Evolutionary conservation across 75 land plant genomes (phyloP).

Genomic region (Cupressus sempervirens): DNA sequence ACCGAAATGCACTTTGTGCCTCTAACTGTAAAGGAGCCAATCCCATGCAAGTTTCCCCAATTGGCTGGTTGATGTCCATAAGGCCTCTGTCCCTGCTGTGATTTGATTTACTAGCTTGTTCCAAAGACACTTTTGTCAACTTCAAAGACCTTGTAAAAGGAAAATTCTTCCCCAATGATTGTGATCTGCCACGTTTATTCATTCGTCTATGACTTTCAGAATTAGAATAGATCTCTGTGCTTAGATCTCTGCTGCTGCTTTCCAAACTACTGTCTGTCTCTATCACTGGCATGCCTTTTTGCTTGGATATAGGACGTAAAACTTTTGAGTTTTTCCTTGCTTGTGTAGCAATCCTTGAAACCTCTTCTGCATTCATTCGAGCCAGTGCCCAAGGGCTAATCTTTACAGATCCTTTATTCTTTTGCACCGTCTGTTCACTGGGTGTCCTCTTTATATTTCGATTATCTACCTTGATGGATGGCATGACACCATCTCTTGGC

Average conservation of each 20-base stretch:
- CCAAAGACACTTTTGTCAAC: slow-evolving; percentile 8
- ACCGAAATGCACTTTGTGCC: slow-evolving; percentile 69
- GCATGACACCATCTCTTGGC: slow-evolving; percentile 45
- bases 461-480: slow-evolving; percentile 28
- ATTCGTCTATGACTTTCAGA: slow-evolving; percentile 32
- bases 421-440: slow-evolving; percentile 43
- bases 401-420: slow-evolving; percentile 47
- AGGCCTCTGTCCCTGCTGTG: background rate
- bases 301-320: slow-evolving; percentile 53
- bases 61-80: slow-evolving; percentile 7
- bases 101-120: background rate
- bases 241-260: slow-evolving; percentile 28
- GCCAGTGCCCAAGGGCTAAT: slow-evolving; percentile 96
- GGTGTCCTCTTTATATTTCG: slow-evolving; percentile 28
- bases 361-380: slow-evolving; percentile 82
- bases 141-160: slow-evolving; percentile 10
- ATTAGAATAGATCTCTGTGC: slow-evolving; percentile 34
- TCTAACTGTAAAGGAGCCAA: slow-evolving; percentile 71
- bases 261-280: slow-evolving; percentile 67
- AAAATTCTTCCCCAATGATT: background rate
- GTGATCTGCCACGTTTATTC: slow-evolving; percentile 30
- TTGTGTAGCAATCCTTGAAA: slow-evolving; percentile 65
- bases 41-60: slow-evolving; percentile 18
- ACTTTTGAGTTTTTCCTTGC: slow-evolving; percentile 85
- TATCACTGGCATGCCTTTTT: slow-evolving; percentile 23